A percentile compares a stretch with the other conserved stretches of the same genome.
Evolutionary conservation across 2,329 filamentous ascomycete species (phyloP).

Genomic region (Aaosphaeria pasadenensis): DNA sequence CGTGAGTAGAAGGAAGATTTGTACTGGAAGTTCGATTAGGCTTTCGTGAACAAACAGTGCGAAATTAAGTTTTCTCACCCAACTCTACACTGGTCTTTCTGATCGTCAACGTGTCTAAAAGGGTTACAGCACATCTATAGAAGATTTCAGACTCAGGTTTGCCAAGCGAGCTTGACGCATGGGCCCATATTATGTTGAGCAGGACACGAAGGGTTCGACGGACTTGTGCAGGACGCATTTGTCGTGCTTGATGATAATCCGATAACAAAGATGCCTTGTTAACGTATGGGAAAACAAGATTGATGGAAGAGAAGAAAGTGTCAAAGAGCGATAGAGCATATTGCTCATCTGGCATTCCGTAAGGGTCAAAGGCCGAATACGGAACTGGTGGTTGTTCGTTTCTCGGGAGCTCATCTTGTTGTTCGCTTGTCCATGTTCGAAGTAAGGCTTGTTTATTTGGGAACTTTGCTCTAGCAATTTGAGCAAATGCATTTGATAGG

Average conservation of each 20-base stretch:
- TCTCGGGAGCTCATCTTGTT: not conserved
- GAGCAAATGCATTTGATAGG: not conserved
- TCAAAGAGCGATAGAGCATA: not conserved
- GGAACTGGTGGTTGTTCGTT: not conserved
- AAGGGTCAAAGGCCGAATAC: not conserved
- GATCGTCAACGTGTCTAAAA: constrained; percentile 24
- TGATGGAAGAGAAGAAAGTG: not conserved
- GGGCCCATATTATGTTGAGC: constrained; percentile 9
- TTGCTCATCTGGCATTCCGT: not conserved
- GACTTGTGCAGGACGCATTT: not conserved
- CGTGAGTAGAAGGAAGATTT: constrained; percentile 29
- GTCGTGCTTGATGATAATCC: not conserved
- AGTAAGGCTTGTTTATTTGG: not conserved
- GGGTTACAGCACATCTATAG: constrained; percentile 19
- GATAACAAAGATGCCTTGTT: not conserved
- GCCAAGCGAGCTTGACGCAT: constrained; percentile 18
- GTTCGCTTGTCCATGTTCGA: not conserved
- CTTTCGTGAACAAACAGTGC: not conserved
- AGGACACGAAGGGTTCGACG: not conserved
- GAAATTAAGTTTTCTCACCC: constrained; percentile 1
- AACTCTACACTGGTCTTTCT: constrained; percentile 7
- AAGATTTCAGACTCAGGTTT: constrained; percentile 18
- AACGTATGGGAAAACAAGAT: not conserved
- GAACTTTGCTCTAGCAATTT: not conserved
- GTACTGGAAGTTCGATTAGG: constrained; percentile 12